phyloP scores from a whole-genome alignment of 2,329 filamentous ascomycete genomes.

The Aspergillus amoenus region DNA sequence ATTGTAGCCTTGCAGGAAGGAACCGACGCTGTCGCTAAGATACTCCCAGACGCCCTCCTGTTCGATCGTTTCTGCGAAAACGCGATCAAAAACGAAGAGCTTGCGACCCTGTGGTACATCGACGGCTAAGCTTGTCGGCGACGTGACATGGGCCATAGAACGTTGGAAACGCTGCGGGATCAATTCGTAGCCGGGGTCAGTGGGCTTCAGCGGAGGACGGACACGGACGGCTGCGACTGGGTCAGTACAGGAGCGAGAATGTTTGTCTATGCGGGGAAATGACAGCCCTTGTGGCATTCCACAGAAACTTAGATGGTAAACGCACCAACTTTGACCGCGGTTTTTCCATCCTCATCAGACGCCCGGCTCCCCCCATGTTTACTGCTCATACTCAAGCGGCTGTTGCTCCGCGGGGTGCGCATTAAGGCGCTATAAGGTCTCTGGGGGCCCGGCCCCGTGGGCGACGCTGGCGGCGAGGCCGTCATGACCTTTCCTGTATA shows the following conservation, averaged over 20 bases:
- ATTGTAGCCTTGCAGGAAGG: conserved; percentile 96
- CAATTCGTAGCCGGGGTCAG: conserved; percentile 89
- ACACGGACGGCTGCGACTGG: conserved; percentile 75
- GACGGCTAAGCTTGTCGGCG: conserved; percentile 79
- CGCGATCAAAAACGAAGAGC: conserved; percentile 93
- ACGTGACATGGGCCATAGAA: conserved; percentile 86
- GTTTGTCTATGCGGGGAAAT: conserved; percentile 3
- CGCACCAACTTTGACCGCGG: conserved; percentile 94
- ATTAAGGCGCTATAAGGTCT: conserved; percentile 81
- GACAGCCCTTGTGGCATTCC: not conserved
- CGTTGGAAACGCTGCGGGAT: conserved; percentile 94
- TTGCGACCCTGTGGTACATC: conserved; percentile 92
- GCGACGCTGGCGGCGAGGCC: conserved; percentile 69
- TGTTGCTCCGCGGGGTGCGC: conserved; percentile 73
- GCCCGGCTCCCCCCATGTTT: conserved; percentile 75
- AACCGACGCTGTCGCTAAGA: conserved; percentile 80
- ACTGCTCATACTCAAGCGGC: conserved; percentile 77
- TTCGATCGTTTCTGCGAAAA: conserved; percentile 78
- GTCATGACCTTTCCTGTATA: conserved; percentile 52
- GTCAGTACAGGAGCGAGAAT: conserved; percentile 14
- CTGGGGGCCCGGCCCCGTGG: conserved; percentile 51
- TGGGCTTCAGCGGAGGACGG: conserved; percentile 77
- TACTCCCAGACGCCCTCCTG: conserved; percentile 97
- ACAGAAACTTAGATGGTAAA: conserved; percentile 30
- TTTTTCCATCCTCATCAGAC: conserved; percentile 86